These are phyloP conservation scores for Amanita thiersii DNA, from an alignment of 768 basidiomycete species.

Conservation along the genomic window DNA sequence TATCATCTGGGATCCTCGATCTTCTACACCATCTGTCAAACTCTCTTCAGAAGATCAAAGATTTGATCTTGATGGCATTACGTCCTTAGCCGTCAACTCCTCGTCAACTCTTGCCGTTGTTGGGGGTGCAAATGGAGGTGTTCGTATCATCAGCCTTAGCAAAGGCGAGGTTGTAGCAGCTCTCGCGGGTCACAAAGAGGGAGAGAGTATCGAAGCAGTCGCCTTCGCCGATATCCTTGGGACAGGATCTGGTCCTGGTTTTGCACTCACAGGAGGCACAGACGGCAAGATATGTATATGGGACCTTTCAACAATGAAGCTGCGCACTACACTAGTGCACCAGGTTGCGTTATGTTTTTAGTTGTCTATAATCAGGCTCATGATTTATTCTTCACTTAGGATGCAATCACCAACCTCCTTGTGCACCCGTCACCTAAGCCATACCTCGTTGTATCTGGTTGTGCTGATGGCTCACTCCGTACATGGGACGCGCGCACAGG, in stretches of 20 bases:
- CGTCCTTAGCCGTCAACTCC: slow-evolving; percentile 76
- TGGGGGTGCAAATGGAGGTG: slow-evolving; percentile 78
- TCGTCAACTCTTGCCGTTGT: slow-evolving; percentile 87
- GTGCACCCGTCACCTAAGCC: slow-evolving; percentile 67
- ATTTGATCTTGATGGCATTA: slow-evolving; percentile 79
- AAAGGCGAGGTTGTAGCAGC: slow-evolving; percentile 78
- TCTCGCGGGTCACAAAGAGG: slow-evolving; percentile 78
- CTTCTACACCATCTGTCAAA: slow-evolving; percentile 73
- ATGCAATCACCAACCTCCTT: slow-evolving; percentile 77
- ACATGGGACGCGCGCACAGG: slow-evolving; percentile 95
- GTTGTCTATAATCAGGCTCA: slow-evolving; percentile 3
- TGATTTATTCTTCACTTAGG: slow-evolving; percentile 40
- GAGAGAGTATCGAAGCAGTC: slow-evolving; percentile 83
- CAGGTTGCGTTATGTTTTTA: slow-evolving; percentile 39
- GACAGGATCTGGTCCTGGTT: slow-evolving; percentile 48
- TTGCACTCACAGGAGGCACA: slow-evolving; percentile 81
- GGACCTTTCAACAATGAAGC: slow-evolving; percentile 83
- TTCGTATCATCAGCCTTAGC: slow-evolving; percentile 79
- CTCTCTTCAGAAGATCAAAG: slow-evolving; percentile 62
- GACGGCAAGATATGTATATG: slow-evolving; percentile 94
- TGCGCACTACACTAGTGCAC: slow-evolving; percentile 78
- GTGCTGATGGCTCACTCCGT: slow-evolving; percentile 77
- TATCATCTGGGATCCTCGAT: slow-evolving; percentile 89
- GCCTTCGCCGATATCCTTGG: slow-evolving; percentile 64
- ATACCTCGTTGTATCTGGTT: slow-evolving; percentile 76